These are phyloP conservation scores for Leucocoprinus leucothites DNA, from an alignment of 768 basidiomycete genomes.

Conservation along the genomic window DNA sequence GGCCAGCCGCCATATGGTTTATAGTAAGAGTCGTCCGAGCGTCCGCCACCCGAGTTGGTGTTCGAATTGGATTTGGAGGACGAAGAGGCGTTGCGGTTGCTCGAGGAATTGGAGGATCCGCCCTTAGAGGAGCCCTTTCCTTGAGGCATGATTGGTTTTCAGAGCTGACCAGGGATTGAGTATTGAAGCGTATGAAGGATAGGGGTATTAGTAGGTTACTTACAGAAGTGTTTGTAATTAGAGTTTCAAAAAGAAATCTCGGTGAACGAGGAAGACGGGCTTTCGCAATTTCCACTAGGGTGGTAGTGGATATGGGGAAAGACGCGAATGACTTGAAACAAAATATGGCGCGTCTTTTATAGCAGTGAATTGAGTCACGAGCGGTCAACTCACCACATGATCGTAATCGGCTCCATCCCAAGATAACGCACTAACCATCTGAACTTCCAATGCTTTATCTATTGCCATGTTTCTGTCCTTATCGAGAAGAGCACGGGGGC, in stretches of 20 bases:
- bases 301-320: neutral
- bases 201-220: neutral
- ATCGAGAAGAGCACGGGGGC: no score
- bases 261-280: neutral
- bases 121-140: neutral
- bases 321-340: neutral
- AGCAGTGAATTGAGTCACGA: neutral
- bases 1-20: slow-evolving; percentile 11
- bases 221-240: no score
- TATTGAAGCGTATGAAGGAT: neutral
- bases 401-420: no score
- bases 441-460: no score
- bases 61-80: neutral
- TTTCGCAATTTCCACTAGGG: neutral
- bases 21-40: neutral
- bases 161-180: neutral
- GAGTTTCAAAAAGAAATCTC: no score
- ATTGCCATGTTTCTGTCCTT: no score
- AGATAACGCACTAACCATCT: no score
- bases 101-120: neutral
- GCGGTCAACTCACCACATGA: no score
- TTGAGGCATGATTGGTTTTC: neutral
- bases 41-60: neutral
- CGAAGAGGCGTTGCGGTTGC: neutral
- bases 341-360: neutral